A percentile compares a stretch with the other conserved stretches of the same genome.
Conservation (phyloP, 805 yeast species). For the Metschnikowia continentalis region DNA sequence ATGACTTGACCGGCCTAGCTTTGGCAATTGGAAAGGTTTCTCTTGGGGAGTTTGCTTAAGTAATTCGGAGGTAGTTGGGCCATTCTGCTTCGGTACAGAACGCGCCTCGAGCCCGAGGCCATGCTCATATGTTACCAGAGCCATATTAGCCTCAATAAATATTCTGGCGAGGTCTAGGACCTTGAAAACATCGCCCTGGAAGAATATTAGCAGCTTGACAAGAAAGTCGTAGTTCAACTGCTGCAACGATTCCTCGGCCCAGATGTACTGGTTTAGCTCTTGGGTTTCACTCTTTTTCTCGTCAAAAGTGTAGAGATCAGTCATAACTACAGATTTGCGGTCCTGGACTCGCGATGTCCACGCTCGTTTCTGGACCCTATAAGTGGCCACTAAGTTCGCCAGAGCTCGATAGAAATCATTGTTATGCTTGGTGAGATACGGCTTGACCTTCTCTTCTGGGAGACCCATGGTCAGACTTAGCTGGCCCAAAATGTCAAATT, state of each 20-base stretch:
- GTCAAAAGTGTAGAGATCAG: conserved; percentile 18
- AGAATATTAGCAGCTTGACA: conserved; percentile 36
- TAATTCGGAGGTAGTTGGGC: background rate
- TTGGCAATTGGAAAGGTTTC: background rate
- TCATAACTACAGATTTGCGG: background rate
- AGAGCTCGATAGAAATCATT: conserved; percentile 30
- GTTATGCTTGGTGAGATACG: conserved; percentile 24
- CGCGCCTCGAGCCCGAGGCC: conserved; percentile 5
- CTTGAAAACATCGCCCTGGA: conserved; percentile 39
- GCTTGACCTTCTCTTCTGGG: background rate
- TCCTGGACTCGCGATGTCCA: conserved; percentile 11
- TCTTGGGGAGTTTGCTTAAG: background rate
- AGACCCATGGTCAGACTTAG: conserved; percentile 5
- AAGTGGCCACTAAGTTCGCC: conserved; percentile 28
- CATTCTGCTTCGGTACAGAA: background rate
- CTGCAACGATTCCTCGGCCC: conserved; percentile 28
- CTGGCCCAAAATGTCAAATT: conserved; percentile 4
- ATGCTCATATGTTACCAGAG: conserved; percentile 22
- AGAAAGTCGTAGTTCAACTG: conserved; percentile 38
- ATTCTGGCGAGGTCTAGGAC: conserved; percentile 34
- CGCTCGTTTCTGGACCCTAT: conserved; percentile 8
- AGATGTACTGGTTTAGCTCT: conserved; percentile 7
- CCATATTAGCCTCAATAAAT: conserved; percentile 28
- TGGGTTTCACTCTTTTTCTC: conserved; percentile 14
- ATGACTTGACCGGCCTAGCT: background rate